Conservation (phyloP, 192 early-diverging fungal species). For the Anaeromyces robustus region DNA sequence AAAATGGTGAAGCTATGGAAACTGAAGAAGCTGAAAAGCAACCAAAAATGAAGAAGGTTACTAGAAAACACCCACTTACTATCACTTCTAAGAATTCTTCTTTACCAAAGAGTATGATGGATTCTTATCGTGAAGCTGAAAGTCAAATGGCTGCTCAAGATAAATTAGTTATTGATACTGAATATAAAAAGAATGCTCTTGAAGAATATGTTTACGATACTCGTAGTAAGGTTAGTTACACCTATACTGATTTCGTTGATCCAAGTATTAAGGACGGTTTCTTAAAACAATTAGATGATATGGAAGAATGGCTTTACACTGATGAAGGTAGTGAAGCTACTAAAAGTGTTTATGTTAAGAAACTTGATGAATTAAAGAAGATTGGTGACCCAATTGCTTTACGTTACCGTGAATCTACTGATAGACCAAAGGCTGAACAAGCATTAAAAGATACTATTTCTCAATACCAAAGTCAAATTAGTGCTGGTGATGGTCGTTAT, state of each 20-base stretch:
- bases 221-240: slow-evolving; percentile 64
- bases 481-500: slow-evolving; percentile 62
- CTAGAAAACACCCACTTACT: slow-evolving; percentile 69
- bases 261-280: slow-evolving; percentile 55
- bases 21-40: slow-evolving; percentile 16
- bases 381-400: slow-evolving; percentile 65
- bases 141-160: slow-evolving; percentile 68
- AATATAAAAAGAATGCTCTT: slow-evolving; percentile 81
- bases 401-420: slow-evolving; percentile 68
- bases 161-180: slow-evolving; percentile 83
- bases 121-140: slow-evolving; percentile 61
- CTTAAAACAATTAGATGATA: slow-evolving; percentile 46
- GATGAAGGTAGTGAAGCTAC: slow-evolving; percentile 18
- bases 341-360: slow-evolving; percentile 46
- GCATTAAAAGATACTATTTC: slow-evolving; percentile 65
- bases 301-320: slow-evolving; percentile 91
- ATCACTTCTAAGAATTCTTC: slow-evolving; percentile 47
- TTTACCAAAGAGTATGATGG: slow-evolving; percentile 35
- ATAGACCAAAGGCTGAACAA: slow-evolving; percentile 68
- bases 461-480: slow-evolving; percentile 51
- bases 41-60: slow-evolving; percentile 79
- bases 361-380: slow-evolving; percentile 62
- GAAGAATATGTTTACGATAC: slow-evolving; percentile 98
- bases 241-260: slow-evolving; percentile 58
- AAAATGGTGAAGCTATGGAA: slow-evolving; percentile 12